phyloP scores from a whole-genome alignment of 768 basidiomycete species.

The Mycena metata region DNA sequence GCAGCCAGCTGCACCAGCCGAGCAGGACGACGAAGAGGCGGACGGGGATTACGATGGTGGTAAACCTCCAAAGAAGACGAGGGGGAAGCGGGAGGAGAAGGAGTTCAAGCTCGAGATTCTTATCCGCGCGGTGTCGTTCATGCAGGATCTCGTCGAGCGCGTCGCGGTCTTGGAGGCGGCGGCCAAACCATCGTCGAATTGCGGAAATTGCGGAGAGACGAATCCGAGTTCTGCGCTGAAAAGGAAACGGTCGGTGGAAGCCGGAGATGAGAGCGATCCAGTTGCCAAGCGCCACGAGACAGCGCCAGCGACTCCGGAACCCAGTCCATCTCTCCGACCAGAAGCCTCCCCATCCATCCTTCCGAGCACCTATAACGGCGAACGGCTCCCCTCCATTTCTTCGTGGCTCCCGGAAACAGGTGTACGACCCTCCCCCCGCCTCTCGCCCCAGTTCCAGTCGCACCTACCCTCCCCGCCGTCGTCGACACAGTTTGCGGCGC shows the following conservation, averaged over 20 bases:
- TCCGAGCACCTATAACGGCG: slow-evolving; percentile 35
- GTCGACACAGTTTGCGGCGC: slow-evolving; percentile 63
- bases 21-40: slow-evolving; percentile 54
- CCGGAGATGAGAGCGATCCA: slow-evolving; percentile 5
- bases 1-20: slow-evolving; percentile 35
- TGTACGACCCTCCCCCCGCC: slow-evolving; percentile 36
- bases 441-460: slow-evolving; percentile 38
- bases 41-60: slow-evolving; percentile 47
- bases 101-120: slow-evolving; percentile 96
- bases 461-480: slow-evolving; percentile 71
- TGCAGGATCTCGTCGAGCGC: slow-evolving; percentile 75
- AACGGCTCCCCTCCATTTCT: slow-evolving; percentile 75
- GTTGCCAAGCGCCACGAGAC: slow-evolving; percentile 18
- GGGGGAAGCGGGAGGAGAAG: slow-evolving; percentile 73
- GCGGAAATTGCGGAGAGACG: slow-evolving; percentile 43
- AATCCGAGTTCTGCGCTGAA: slow-evolving; percentile 28
- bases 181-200: slow-evolving; percentile 28
- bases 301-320: slow-evolving; percentile 12
- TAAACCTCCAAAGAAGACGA: slow-evolving; percentile 46
- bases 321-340: slow-evolving; percentile 25
- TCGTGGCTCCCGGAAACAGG: slow-evolving; percentile 69
- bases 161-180: slow-evolving; percentile 61
- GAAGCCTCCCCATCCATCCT: slow-evolving; percentile 21
- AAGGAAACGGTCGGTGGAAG: slow-evolving; percentile 31
- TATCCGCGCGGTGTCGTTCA: slow-evolving; percentile 83